Evolutionary conservation across 257 asterid genomes (phyloP).

Genomic region (Solanum ahanhuiri): DNA sequence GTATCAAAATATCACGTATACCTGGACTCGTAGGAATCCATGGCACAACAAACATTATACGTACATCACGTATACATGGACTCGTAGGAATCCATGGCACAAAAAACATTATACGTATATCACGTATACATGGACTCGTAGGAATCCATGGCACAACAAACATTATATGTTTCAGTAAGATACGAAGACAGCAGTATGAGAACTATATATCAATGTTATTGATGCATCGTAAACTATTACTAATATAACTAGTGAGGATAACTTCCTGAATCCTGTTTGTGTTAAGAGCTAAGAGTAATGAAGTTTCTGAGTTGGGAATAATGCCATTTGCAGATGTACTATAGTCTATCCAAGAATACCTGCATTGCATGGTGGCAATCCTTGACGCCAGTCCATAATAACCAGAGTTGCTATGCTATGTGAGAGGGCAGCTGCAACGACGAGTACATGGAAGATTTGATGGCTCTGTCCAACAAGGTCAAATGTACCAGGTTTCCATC

Average conservation of each 20-base stretch:
- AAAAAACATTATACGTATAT: too few relatives aligned
- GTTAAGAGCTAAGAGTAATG: neutral
- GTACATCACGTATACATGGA: too few relatives aligned
- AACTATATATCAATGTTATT: neutral
- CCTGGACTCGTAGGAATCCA: neutral
- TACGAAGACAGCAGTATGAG: neutral
- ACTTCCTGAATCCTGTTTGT: neutral
- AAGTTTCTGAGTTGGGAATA: neutral
- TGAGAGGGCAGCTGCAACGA: slow-evolving; percentile 71
- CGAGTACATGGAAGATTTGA: slow-evolving; percentile 78
- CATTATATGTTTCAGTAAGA: neutral
- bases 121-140: too few relatives aligned
- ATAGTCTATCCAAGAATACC: neutral
- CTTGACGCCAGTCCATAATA: slow-evolving; percentile 72
- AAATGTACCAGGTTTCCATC: slow-evolving; percentile 80
- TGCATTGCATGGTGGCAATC: slow-evolving; percentile 20
- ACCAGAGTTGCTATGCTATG: slow-evolving; percentile 60
- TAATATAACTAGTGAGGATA: neutral
- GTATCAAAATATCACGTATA: too few relatives aligned
- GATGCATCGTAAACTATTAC: neutral
- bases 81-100: too few relatives aligned
- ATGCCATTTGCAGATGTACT: neutral
- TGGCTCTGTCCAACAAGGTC: slow-evolving; percentile 93
- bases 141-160: neutral
- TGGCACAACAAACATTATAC: neutral